Conservation (phyloP, 83 land plant genomes). For the Picea mariana region DNA sequence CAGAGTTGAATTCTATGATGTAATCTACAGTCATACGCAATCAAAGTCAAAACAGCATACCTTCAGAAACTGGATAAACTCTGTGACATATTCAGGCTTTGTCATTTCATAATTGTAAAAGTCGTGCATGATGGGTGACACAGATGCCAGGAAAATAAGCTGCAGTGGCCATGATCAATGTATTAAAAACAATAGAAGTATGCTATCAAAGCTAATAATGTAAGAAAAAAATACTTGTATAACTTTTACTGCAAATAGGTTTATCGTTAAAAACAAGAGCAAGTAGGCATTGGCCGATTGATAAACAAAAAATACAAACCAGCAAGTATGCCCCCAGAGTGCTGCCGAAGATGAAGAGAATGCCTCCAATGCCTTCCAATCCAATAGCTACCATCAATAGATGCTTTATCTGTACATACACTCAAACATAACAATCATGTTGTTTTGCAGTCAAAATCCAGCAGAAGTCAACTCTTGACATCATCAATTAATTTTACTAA, state of each 20-base stretch:
- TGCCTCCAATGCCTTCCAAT: conserved; percentile 73
- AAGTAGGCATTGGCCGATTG: background rate
- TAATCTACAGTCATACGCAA: background rate
- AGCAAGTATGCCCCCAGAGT: conserved; percentile 65
- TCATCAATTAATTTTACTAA: too few relatives aligned
- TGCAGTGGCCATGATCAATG: conserved; percentile 22
- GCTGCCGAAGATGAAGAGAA: conserved; percentile 70
- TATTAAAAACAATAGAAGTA: background rate
- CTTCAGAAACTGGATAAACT: conserved; percentile 66
- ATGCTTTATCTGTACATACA: conserved; percentile 49
- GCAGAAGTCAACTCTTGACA: background rate
- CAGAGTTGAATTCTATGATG: background rate
- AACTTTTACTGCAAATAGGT: too few relatives aligned
- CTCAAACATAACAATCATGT: background rate
- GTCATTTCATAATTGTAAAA: conserved; percentile 81
- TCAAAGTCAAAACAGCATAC: conserved; percentile 30
- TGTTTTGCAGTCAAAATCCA: background rate
- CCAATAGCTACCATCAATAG: conserved; percentile 40
- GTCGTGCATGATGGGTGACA: conserved; percentile 74
- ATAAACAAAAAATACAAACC: conserved; percentile 35
- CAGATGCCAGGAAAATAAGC: conserved; percentile 55
- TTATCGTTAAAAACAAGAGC: background rate
- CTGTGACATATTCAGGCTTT: conserved; percentile 40
- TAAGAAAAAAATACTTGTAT: background rate
- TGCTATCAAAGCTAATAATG: background rate